A percentile compares a stretch with the other conserved stretches of the same genome.
These are phyloP conservation scores for Amanita polypyramis DNA, from an alignment of 768 basidiomycete species.

Conservation along the genomic window DNA sequence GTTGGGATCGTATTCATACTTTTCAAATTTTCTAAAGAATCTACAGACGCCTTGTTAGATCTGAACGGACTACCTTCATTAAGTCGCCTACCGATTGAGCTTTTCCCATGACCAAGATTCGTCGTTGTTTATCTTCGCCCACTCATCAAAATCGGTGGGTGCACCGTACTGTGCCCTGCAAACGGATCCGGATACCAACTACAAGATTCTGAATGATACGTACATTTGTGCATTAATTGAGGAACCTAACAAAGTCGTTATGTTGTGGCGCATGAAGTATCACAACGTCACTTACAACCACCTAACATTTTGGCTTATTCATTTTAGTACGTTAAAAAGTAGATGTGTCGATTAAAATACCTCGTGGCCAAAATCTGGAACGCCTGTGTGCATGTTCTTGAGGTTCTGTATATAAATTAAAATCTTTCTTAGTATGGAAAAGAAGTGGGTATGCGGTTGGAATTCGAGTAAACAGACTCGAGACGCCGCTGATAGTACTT, in stretches of 20 bases:
- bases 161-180: constrained; percentile 54
- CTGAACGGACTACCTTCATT: neutral
- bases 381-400: constrained; percentile 36
- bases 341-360: constrained; percentile 18
- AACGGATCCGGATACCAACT: neutral
- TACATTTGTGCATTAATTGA: constrained; percentile 56
- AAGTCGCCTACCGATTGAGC: constrained; percentile 31
- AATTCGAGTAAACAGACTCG: constrained; percentile 25
- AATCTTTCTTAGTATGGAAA: constrained; percentile 36
- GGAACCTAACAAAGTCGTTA: constrained; percentile 26
- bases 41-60: constrained; percentile 19
- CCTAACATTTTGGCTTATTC: constrained; percentile 52
- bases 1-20: constrained; percentile 36
- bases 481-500: constrained; percentile 26
- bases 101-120: constrained; percentile 54
- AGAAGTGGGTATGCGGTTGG: constrained; percentile 31
- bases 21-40: constrained; percentile 63
- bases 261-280: neutral
- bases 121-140: constrained; percentile 44
- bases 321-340: neutral
- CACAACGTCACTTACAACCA: constrained; percentile 39
- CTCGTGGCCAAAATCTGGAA: constrained; percentile 52
- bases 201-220: neutral
- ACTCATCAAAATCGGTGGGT: constrained; percentile 64
- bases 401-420: constrained; percentile 42